phyloP scores from a whole-genome alignment of 2,329 filamentous ascomycete genomes.

The Amphichorda felina region DNA sequence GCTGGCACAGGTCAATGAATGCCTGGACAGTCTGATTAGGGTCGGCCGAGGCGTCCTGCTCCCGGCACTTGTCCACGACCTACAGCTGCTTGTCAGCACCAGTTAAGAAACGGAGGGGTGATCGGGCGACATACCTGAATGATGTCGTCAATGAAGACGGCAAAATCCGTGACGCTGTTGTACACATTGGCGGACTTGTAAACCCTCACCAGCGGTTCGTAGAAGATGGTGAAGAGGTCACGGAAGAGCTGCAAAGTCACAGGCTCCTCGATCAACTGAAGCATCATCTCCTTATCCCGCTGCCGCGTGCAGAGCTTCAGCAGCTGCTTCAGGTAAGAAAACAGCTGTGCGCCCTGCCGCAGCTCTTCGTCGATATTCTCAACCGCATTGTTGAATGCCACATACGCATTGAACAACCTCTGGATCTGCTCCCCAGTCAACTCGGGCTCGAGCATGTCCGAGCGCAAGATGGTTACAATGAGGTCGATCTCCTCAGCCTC shows the following conservation, averaged over 20 bases:
- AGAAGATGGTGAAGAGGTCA: conserved; percentile 97
- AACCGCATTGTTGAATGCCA: conserved; percentile 90
- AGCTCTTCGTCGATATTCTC: conserved; percentile 85
- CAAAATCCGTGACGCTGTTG: conserved; percentile 93
- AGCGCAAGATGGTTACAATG: conserved; percentile 73
- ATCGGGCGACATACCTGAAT: conserved; percentile 49
- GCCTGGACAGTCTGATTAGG: conserved; percentile 97
- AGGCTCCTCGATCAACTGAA: conserved; percentile 87
- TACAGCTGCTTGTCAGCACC: conserved; percentile 13
- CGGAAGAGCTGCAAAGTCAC: conserved; percentile 95
- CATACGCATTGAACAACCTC: conserved; percentile 84
- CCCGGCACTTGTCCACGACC: conserved; percentile 53
- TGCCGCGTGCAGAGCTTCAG: conserved; percentile 86
- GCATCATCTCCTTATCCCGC: conserved; percentile 95
- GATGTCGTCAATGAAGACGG: conserved; percentile 83
- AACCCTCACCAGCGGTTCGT: conserved; percentile 89
- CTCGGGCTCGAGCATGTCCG: conserved; percentile 61
- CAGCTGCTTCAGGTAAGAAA: conserved; percentile 89
- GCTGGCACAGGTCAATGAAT: conserved; percentile 91
- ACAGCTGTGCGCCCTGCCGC: conserved; percentile 80
- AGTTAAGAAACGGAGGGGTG: background rate
- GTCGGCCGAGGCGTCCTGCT: conserved; percentile 79
- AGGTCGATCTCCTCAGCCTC: conserved; percentile 65
- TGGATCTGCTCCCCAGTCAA: conserved; percentile 67
- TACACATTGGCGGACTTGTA: conserved; percentile 99